Evolutionary conservation across 805 yeast genomes (phyloP).

Genomic region (Candida chauliodis): DNA sequence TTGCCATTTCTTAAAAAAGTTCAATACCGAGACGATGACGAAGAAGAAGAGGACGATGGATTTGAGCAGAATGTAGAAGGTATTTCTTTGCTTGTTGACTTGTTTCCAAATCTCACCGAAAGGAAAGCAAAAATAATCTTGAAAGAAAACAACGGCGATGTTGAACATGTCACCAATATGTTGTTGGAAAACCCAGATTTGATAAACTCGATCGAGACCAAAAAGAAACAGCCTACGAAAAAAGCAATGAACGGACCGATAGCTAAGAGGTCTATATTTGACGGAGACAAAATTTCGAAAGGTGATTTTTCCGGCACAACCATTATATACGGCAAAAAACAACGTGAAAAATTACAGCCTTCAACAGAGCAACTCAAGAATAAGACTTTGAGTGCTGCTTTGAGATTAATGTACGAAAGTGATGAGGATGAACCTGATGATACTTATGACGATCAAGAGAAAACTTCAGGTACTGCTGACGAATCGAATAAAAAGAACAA

Average conservation of each 20-base stretch:
- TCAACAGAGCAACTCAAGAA: constrained; percentile 45
- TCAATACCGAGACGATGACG: constrained; percentile 20
- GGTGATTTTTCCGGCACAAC: constrained; percentile 21
- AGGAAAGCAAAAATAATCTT: constrained; percentile 50
- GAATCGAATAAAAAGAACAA: constrained; percentile 9
- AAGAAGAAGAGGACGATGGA: constrained; percentile 10
- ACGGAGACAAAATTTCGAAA: constrained; percentile 28
- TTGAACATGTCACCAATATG: constrained; percentile 55
- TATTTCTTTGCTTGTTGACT: constrained; percentile 33
- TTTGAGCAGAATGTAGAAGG: constrained; percentile 36
- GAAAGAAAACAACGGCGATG: constrained; percentile 43
- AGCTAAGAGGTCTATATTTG: constrained; percentile 19
- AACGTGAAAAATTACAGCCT: constrained; percentile 11
- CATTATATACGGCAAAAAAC: constrained; percentile 33
- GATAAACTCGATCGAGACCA: constrained; percentile 20
- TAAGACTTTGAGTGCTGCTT: constrained; percentile 56
- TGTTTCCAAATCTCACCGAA: constrained; percentile 62
- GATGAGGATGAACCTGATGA: constrained; percentile 90
- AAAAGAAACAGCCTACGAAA: background rate
- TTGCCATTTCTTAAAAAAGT: constrained; percentile 43
- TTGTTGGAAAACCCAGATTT: constrained; percentile 61
- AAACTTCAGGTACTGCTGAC: constrained; percentile 26
- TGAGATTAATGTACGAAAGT: constrained; percentile 60
- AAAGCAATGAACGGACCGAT: background rate
- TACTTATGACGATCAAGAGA: constrained; percentile 55